phyloP scores from a whole-genome alignment of 2,329 filamentous ascomycete species.

The Hysterium pulicare region DNA sequence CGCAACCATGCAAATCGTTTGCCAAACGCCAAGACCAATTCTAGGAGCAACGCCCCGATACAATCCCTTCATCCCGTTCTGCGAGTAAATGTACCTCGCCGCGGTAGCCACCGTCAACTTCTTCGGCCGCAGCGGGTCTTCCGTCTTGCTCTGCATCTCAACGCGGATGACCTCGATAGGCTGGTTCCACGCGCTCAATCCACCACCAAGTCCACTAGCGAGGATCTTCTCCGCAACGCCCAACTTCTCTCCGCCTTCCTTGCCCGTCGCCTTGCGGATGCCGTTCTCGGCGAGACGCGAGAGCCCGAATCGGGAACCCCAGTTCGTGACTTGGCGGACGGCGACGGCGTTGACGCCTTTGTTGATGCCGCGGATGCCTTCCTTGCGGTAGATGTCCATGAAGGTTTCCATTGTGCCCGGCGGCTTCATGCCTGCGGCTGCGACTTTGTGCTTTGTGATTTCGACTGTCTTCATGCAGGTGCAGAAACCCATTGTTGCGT shows the following conservation, averaged over 20 bases:
- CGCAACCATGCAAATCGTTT: constrained; percentile 99
- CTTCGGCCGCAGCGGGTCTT: constrained; percentile 95
- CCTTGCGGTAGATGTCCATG: constrained; percentile 92
- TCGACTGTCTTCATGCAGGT: constrained; percentile 99
- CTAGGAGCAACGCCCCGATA: constrained; percentile 94
- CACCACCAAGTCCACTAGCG: constrained; percentile 83
- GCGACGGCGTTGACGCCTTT: constrained; percentile 97
- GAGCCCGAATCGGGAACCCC: constrained; percentile 93
- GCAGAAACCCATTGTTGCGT: constrained; percentile 99
- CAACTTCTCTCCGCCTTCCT: constrained; percentile 77
- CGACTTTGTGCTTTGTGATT: constrained; percentile 97
- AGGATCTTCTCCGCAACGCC: constrained; percentile 80
- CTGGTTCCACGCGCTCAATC: constrained; percentile 97
- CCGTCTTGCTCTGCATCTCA: constrained; percentile 99
- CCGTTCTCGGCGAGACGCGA: constrained; percentile 85
- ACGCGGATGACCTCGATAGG: constrained; percentile 99
- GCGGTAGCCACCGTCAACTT: constrained; percentile 94
- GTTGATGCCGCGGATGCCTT: constrained; percentile 96
- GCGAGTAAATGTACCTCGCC: constrained; percentile 79
- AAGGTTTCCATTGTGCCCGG: constrained; percentile 93
- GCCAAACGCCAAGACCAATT: constrained; percentile 95
- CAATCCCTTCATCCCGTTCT: constrained; percentile 84
- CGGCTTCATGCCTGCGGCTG: constrained; percentile 75
- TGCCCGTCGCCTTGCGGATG: constrained; percentile 74
- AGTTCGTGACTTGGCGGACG: constrained; percentile 99